phyloP scores from a whole-genome alignment of 805 yeast genomes.

The Ogataea trehalophila region DNA sequence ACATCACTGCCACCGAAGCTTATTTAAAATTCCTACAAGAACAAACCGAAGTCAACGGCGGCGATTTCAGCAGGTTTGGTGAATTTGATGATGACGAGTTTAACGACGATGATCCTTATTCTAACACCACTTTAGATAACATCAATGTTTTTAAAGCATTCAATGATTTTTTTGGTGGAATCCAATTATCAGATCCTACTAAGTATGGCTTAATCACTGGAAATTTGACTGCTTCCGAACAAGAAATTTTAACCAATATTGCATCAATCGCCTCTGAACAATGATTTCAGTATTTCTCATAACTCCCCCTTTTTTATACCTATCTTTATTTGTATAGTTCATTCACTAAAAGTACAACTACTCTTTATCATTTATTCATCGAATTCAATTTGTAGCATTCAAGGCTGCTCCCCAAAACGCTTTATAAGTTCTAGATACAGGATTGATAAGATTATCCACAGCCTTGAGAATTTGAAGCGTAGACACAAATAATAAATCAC shows the following conservation, averaged over 20 bases:
- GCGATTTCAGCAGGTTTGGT: constrained; percentile 25
- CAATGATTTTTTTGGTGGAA: constrained; percentile 44
- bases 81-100: constrained; percentile 47
- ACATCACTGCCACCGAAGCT: constrained; percentile 32
- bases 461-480: too few species aligned
- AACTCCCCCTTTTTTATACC: background rate
- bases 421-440: too few species aligned
- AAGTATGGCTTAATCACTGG: constrained; percentile 22
- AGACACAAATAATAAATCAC: too few species aligned
- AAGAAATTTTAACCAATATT: constrained; percentile 15
- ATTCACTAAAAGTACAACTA: background rate
- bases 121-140: constrained; percentile 73
- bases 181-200: constrained; percentile 43
- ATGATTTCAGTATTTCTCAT: background rate
- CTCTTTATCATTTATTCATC: too few species aligned
- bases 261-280: constrained; percentile 8
- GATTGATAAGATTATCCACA: too few species aligned
- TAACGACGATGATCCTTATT: constrained; percentile 69
- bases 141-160: constrained; percentile 68
- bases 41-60: constrained; percentile 36
- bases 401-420: too few species aligned
- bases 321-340: background rate
- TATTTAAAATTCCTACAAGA: constrained; percentile 44
- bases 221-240: constrained; percentile 21
- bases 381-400: too few species aligned